Percentiles rank a stretch among this genome's conserved stretches.
These are phyloP conservation scores for Yarrowia sp. DNA, from an alignment of 805 yeast genomes.

Conservation along the genomic window DNA sequence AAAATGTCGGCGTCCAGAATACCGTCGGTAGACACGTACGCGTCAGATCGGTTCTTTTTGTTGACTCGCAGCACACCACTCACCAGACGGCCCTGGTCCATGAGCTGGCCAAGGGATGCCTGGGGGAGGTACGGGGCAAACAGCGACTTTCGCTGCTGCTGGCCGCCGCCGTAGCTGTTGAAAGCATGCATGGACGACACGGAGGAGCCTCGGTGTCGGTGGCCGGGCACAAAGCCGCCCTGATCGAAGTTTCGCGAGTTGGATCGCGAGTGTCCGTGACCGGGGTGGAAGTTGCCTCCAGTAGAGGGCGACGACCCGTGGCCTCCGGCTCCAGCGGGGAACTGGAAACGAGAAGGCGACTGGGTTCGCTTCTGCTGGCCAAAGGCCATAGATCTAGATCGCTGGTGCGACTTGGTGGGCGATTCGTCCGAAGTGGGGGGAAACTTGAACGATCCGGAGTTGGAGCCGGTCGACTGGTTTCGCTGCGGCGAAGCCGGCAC, in stretches of 20 bases:
- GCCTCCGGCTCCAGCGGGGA: slow-evolving; percentile 52
- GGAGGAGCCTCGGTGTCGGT: slow-evolving; percentile 57
- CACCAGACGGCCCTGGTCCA: slow-evolving; percentile 85
- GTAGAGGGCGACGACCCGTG: slow-evolving; percentile 13
- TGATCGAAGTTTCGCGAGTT: slow-evolving; percentile 34
- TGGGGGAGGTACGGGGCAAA: slow-evolving; percentile 97
- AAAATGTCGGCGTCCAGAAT: slow-evolving; percentile 93
- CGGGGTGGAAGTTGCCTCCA: slow-evolving; percentile 31
- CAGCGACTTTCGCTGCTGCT: slow-evolving; percentile 51
- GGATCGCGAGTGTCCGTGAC: slow-evolving; percentile 48
- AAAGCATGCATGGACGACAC: slow-evolving; percentile 46
- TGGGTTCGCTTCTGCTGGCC: slow-evolving; percentile 14
- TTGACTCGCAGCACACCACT: slow-evolving; percentile 91
- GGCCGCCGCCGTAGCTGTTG: slow-evolving; percentile 36
- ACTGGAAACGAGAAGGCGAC: slow-evolving; percentile 53
- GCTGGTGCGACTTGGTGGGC: slow-evolving; percentile 23
- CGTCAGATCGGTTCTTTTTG: slow-evolving; percentile 94
- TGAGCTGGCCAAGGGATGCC: slow-evolving; percentile 81
- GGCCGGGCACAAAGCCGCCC: slow-evolving; percentile 65
- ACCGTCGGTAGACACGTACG: slow-evolving; percentile 97
- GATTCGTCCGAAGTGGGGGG: slow-evolving; percentile 31
- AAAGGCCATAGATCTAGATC: neutral
- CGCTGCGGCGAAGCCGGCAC: slow-evolving; percentile 26
- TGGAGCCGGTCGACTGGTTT: slow-evolving; percentile 6
- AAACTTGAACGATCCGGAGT: slow-evolving; percentile 31